Percentiles rank a stretch among this genome's conserved stretches.
Conservation (phyloP, 768 basidiomycete species). For the Mycena metata region DNA sequence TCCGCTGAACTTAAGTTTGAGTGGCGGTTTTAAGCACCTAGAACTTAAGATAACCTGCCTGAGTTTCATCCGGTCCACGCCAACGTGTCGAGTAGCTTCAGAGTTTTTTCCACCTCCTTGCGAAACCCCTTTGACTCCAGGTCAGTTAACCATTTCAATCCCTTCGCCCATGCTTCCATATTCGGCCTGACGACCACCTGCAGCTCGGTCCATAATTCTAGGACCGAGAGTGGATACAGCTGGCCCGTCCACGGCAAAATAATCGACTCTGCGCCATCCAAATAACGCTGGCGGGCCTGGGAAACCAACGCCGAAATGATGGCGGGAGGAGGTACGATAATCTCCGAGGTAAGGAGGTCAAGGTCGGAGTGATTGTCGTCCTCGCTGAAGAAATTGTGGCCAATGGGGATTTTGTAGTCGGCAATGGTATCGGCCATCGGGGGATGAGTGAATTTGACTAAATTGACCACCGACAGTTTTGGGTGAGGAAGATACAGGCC, state of each 20-base stretch:
- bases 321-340: background rate
- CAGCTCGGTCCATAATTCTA: background rate
- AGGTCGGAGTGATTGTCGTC: background rate
- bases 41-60: too few species aligned
- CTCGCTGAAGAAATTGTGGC: background rate
- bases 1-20: too few species aligned
- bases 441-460: background rate
- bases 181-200: background rate
- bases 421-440: background rate
- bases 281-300: background rate
- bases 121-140: too few species aligned
- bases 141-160: background rate
- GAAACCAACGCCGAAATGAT: background rate
- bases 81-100: background rate
- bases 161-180: background rate
- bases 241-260: background rate
- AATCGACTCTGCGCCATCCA: slow-evolving; percentile 1
- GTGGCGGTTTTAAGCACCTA: background rate
- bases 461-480: background rate
- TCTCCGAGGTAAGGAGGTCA: background rate
- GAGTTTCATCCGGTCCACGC: background rate
- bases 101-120: background rate
- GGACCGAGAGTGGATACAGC: background rate
- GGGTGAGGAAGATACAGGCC: background rate
- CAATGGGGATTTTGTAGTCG: background rate